Percentiles rank a stretch among this genome's conserved stretches.
Conservation (phyloP, 2,329 filamentous ascomycete genomes). For the Talaromyces marneffei region DNA sequence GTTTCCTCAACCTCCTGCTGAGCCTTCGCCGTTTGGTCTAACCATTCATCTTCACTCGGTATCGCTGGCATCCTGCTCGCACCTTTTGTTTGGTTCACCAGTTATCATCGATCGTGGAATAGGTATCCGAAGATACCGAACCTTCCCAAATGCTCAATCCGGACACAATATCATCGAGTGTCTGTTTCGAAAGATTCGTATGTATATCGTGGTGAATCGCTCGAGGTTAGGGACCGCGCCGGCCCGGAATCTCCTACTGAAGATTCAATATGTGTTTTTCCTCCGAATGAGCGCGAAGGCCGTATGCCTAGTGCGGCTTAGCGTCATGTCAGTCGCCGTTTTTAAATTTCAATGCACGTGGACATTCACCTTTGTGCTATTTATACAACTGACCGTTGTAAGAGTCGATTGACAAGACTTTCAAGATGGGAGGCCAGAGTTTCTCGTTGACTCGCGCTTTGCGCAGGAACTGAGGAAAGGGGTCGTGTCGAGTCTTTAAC, state of each 20-base stretch:
- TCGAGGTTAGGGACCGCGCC: background rate
- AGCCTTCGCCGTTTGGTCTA: constrained; percentile 13
- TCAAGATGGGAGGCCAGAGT: background rate
- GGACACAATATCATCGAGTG: constrained; percentile 1
- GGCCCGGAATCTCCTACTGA: background rate
- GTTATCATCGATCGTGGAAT: background rate
- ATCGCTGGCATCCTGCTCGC: constrained; percentile 12
- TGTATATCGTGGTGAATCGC: background rate
- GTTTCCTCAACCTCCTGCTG: constrained; percentile 7
- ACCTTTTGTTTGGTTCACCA: background rate
- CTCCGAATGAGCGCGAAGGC: background rate
- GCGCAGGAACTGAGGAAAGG: constrained; percentile 3
- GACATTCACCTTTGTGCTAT: background rate
- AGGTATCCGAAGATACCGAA: constrained; percentile 9
- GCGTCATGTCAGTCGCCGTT: background rate
- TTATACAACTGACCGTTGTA: background rate
- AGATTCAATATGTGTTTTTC: background rate
- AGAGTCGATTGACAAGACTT: background rate
- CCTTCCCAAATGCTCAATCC: background rate
- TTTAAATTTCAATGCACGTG: background rate
- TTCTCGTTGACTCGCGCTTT: background rate
- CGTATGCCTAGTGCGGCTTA: background rate
- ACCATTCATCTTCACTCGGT: constrained; percentile 15
- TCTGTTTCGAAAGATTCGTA: background rate
- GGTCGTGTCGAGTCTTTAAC: background rate